Conservation (phyloP, 371 early-diverging fungal genomes). For the Conidiobolus incongruus region DNA sequence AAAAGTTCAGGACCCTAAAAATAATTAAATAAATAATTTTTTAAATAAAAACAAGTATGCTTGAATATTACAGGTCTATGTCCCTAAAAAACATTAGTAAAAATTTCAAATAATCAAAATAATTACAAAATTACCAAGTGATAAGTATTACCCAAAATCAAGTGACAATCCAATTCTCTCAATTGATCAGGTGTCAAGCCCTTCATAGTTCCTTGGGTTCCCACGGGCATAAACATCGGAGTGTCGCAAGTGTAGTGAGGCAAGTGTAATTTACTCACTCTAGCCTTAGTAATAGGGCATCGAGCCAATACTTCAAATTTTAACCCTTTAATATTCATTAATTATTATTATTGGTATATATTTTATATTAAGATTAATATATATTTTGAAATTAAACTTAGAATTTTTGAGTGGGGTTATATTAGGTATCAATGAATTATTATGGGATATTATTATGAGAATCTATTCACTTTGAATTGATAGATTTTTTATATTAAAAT, state of each 20-base stretch:
- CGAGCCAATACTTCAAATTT: conserved; percentile 39
- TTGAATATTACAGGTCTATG: conserved; percentile 6
- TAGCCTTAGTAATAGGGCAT: conserved; percentile 81
- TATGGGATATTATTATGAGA: too few relatives aligned
- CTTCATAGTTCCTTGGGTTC: conserved; percentile 90
- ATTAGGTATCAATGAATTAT: too few relatives aligned
- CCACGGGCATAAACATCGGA: conserved; percentile 96
- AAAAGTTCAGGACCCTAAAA: conserved; percentile 44
- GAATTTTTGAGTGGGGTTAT: too few relatives aligned
- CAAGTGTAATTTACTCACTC: conserved; percentile 53
- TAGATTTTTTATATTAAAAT: too few relatives aligned
- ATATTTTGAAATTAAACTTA: too few relatives aligned
- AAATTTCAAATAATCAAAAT: not conserved
- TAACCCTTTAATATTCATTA: conserved; percentile 16
- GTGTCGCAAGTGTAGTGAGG: conserved; percentile 68
- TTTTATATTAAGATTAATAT: too few relatives aligned
- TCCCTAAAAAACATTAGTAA: conserved; percentile 3
- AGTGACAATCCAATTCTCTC: conserved; percentile 63
- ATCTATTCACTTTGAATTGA: too few relatives aligned
- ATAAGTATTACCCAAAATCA: conserved; percentile 87
- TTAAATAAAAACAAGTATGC: not conserved
- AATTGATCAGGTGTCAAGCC: conserved; percentile 62
- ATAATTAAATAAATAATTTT: not conserved
- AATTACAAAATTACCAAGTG: conserved; percentile 31
- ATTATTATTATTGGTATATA: too few relatives aligned